These are phyloP conservation scores for Bacterosira constricta DNA, from an alignment of 108 stramenopile genomes.

Conservation along the genomic window DNA sequence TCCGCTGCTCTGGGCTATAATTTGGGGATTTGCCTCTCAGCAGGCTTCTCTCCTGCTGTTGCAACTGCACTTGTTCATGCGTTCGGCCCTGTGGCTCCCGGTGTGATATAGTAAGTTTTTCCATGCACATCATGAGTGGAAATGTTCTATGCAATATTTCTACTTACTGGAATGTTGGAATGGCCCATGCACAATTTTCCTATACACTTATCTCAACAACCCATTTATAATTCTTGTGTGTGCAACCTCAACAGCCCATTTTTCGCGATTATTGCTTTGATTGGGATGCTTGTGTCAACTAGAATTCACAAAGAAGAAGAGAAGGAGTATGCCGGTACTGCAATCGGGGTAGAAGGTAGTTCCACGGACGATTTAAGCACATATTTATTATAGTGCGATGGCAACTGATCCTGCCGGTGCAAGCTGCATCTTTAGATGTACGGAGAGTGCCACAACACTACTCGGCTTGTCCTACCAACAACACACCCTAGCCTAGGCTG, in stretches of 20 bases:
- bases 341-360: neutral
- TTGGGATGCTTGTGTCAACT: slow-evolving; percentile 48
- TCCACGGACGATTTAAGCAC: neutral
- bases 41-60: slow-evolving; percentile 64
- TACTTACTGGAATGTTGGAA: neutral
- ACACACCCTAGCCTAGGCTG: too few species aligned
- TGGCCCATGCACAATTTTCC: neutral
- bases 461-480: too few species aligned
- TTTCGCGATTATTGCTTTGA: slow-evolving; percentile 48
- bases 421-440: too few species aligned
- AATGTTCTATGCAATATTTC: neutral
- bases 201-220: too few species aligned
- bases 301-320: slow-evolving; percentile 1
- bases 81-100: slow-evolving; percentile 46
- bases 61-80: slow-evolving; percentile 59
- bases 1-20: slow-evolving; percentile 68
- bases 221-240: neutral
- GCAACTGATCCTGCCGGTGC: too few species aligned
- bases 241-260: slow-evolving; percentile 8
- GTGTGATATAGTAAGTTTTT: slow-evolving; percentile 40
- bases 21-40: slow-evolving; percentile 60
- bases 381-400: neutral
- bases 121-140: neutral
- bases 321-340: neutral
- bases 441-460: too few species aligned